Evolutionary conservation across 495 filamentous ascomycete species (phyloP).

Genomic region (Aspergillus ellipticus): DNA sequence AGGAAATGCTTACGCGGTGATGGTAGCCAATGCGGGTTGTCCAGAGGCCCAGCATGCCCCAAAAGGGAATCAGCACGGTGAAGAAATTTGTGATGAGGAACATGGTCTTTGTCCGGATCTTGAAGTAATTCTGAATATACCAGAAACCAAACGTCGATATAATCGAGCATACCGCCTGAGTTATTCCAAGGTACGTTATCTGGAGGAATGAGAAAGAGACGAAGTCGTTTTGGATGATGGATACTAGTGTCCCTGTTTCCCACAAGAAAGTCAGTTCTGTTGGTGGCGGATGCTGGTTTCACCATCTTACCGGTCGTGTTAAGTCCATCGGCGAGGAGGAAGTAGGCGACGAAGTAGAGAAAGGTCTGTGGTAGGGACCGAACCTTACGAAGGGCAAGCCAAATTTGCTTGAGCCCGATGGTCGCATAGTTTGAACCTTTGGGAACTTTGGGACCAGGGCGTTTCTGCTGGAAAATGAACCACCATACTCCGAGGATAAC

Average conservation of each 20-base stretch:
- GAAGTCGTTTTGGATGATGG: constrained; percentile 45
- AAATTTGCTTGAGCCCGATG: constrained; percentile 47
- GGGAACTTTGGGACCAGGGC: constrained; percentile 43
- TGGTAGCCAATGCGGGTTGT: constrained; percentile 46
- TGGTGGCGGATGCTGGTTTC: too few relatives aligned
- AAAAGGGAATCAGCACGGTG: constrained; percentile 47
- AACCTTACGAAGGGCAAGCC: constrained; percentile 41
- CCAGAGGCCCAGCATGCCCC: constrained; percentile 51
- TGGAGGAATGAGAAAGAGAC: constrained; percentile 48
- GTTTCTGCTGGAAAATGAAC: constrained; percentile 49
- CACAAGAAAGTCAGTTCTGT: not conserved
- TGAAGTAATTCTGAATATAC: constrained; percentile 49
- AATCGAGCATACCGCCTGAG: constrained; percentile 43
- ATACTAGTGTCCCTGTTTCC: constrained; percentile 36
- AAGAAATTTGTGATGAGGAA: constrained; percentile 49
- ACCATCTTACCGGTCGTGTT: constrained; percentile 43
- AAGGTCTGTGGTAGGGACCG: constrained; percentile 43
- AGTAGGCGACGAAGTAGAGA: constrained; percentile 45
- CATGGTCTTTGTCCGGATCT: constrained; percentile 47
- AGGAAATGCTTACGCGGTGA: constrained; percentile 26
- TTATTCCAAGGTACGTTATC: constrained; percentile 47
- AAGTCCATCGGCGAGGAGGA: constrained; percentile 47
- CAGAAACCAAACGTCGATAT: constrained; percentile 48
- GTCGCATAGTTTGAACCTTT: constrained; percentile 43
- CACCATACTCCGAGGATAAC: constrained; percentile 48